These are phyloP conservation scores for Trebouxia sp. DNA, from an alignment of 139 green algal species.

Conservation along the genomic window DNA sequence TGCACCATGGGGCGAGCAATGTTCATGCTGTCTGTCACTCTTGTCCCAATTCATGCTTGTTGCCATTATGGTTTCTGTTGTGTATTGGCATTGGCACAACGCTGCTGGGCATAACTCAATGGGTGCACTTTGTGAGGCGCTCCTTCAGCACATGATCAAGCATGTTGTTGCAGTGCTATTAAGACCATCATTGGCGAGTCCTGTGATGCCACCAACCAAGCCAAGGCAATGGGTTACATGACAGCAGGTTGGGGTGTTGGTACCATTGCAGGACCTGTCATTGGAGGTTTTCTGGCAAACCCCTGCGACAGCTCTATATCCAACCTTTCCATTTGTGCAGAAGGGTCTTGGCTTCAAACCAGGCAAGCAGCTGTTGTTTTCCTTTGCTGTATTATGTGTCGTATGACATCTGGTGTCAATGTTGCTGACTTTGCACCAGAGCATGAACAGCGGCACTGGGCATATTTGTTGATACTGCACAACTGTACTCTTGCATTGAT, in stretches of 20 bases:
- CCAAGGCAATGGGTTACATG: constrained; percentile 23
- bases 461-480: background rate
- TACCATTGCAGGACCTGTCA: background rate
- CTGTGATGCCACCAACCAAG: constrained; percentile 22
- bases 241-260: constrained; percentile 8
- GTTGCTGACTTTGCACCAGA: background rate
- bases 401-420: background rate
- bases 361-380: background rate
- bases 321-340: background rate
- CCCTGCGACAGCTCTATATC: constrained; percentile 2
- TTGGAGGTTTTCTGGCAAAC: constrained; percentile 7
- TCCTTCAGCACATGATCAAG: too few species aligned
- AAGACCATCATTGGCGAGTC: constrained; percentile 23
- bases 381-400: background rate
- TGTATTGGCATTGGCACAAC: background rate
- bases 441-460: background rate
- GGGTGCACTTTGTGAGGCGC: too few species aligned
- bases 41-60: background rate
- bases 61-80: background rate
- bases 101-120: too few species aligned
- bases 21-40: too few species aligned
- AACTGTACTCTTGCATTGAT: background rate
- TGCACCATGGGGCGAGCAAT: too few species aligned
- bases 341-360: background rate
- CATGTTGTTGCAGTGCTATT: background rate